These are phyloP conservation scores for Hygrophorus russula DNA, from an alignment of 768 basidiomycete species.

Conservation along the genomic window DNA sequence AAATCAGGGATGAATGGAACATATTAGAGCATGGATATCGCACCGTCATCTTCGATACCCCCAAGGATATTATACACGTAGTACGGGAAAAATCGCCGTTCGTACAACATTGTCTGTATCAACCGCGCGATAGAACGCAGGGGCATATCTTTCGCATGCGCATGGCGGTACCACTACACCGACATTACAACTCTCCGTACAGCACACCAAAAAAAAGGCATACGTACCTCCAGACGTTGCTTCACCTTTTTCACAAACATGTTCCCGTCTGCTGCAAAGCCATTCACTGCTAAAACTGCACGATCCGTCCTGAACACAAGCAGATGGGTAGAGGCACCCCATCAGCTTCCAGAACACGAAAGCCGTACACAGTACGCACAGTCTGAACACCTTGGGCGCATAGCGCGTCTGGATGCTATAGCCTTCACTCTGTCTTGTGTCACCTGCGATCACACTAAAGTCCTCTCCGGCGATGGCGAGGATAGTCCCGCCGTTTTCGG, in stretches of 20 bases:
- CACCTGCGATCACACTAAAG: constrained; percentile 91
- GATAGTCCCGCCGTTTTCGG: constrained; percentile 92
- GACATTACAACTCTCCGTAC: constrained; percentile 2
- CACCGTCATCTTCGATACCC: constrained; percentile 94
- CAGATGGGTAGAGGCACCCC: constrained; percentile 6
- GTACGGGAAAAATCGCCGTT: constrained; percentile 94
- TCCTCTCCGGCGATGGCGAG: constrained; percentile 90
- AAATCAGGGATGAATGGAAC: constrained; percentile 9
- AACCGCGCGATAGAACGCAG: constrained; percentile 93
- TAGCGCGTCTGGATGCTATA: constrained; percentile 97
- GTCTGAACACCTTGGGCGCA: constrained; percentile 86
- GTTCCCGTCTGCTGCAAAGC: constrained; percentile 95
- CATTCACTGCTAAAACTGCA: constrained; percentile 90
- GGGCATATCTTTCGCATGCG: constrained; percentile 96
- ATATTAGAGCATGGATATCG: constrained; percentile 21
- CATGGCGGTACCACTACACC: constrained; percentile 90
- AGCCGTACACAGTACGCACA: constrained; percentile 42
- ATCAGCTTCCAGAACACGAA: constrained; percentile 5
- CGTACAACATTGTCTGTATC: constrained; percentile 97
- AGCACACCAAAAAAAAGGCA: neutral
- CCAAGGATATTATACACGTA: constrained; percentile 96
- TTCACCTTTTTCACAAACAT: constrained; percentile 96
- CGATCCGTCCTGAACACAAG: constrained; percentile 65
- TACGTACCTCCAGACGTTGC: constrained; percentile 84
- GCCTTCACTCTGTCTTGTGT: constrained; percentile 95